Percentiles rank a stretch among this genome's conserved stretches.
phyloP scores from a whole-genome alignment of 495 filamentous ascomycete species.

The Penicillium lividum region DNA sequence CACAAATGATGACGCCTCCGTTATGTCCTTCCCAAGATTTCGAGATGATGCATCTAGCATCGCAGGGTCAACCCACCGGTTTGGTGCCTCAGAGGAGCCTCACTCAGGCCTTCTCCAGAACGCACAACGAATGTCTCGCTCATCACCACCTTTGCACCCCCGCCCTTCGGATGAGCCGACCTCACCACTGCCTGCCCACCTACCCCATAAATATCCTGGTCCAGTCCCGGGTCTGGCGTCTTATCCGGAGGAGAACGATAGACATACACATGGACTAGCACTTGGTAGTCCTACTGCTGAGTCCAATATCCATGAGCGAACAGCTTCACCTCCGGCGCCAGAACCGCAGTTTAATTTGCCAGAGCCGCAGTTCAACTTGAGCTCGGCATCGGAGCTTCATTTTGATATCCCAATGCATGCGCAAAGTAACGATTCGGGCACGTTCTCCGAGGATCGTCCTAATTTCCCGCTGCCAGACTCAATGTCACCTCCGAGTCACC shows the following conservation, averaged over 20 bases:
- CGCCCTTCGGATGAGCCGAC: slow-evolving; percentile 21
- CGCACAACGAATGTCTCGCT: slow-evolving; percentile 65
- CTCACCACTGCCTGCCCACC: slow-evolving; percentile 5
- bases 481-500: slow-evolving; percentile 4
- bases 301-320: slow-evolving; percentile 20
- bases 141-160: slow-evolving; percentile 53
- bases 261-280: slow-evolving; percentile 11
- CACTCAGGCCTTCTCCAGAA: slow-evolving; percentile 62
- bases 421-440: slow-evolving; percentile 5
- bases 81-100: slow-evolving; percentile 52
- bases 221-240: slow-evolving; percentile 11
- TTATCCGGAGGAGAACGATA: slow-evolving; percentile 18
- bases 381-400: slow-evolving; percentile 19
- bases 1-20: slow-evolving; percentile 57
- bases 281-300: slow-evolving; percentile 9
- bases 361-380: slow-evolving; percentile 19
- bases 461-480: slow-evolving; percentile 33
- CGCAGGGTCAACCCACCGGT: slow-evolving; percentile 50
- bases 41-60: slow-evolving; percentile 65
- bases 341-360: slow-evolving; percentile 26
- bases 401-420: slow-evolving; percentile 19
- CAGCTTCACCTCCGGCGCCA: slow-evolving; percentile 13
- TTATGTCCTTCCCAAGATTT: slow-evolving; percentile 51
- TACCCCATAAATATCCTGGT: slow-evolving; percentile 21
- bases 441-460: slow-evolving; percentile 24